Conservation (phyloP, 139 green algal genomes). For the Asterochloris erici region DNA sequence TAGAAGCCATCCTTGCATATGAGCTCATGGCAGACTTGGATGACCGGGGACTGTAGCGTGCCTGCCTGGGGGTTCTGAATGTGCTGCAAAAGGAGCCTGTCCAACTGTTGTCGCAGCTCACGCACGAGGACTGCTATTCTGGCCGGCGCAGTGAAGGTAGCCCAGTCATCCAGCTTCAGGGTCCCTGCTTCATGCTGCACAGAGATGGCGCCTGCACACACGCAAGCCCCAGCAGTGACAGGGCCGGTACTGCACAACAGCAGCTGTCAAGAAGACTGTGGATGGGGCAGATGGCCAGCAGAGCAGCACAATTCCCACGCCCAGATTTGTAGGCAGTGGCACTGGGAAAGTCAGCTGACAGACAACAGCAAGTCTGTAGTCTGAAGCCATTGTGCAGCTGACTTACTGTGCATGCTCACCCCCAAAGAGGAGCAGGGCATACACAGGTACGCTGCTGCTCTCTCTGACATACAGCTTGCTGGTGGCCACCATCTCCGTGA, state of each 20-base stretch:
- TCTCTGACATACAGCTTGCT: conserved; percentile 70
- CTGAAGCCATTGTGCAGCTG: neutral
- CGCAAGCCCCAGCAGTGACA: neutral
- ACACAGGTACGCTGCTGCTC: conserved; percentile 73
- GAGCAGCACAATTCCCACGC: neutral
- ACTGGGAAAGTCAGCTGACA: neutral
- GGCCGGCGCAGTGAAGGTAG: conserved; percentile 60
- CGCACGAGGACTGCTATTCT: conserved; percentile 68
- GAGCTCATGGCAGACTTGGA: conserved; percentile 6
- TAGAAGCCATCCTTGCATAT: conserved; percentile 14
- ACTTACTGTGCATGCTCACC: conserved; percentile 27
- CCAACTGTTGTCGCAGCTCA: conserved; percentile 63
- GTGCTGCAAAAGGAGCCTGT: conserved; percentile 65
- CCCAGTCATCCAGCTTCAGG: conserved; percentile 61
- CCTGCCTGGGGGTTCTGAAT: conserved; percentile 45
- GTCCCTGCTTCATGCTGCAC: conserved; percentile 47
- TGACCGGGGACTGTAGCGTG: neutral
- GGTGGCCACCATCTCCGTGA: conserved; percentile 79
- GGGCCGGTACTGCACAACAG: neutral
- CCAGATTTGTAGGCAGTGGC: neutral
- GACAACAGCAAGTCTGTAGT: neutral
- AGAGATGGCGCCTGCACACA: conserved; percentile 27
- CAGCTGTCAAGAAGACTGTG: neutral
- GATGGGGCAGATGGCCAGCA: neutral
- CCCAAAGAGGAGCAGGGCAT: conserved; percentile 84